Conservation (phyloP, 768 basidiomycete species). For the Boletus pseudo-olivaceus region DNA sequence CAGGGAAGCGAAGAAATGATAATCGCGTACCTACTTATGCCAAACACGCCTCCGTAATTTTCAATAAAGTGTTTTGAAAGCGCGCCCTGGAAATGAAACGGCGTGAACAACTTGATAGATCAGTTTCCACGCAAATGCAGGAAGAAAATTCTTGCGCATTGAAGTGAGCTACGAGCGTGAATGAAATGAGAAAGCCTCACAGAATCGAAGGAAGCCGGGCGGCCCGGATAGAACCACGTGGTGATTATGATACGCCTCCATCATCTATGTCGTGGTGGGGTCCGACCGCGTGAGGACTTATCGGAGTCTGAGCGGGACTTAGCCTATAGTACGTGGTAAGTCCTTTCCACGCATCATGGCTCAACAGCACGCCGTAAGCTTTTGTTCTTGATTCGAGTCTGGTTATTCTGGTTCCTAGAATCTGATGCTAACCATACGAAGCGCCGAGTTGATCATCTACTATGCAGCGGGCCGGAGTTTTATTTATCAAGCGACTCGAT, state of each 20-base stretch:
- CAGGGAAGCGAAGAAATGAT: not conserved
- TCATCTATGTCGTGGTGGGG: not conserved
- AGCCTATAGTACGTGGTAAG: not conserved
- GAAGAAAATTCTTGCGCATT: not conserved
- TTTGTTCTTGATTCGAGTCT: not conserved
- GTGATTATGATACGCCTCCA: not conserved
- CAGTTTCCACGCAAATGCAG: not conserved
- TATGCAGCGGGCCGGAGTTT: not conserved
- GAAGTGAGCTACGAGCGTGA: not conserved
- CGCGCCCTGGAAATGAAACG: not conserved
- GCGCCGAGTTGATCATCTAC: not conserved
- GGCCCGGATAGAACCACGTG: not conserved
- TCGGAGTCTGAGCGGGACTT: not conserved
- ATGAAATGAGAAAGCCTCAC: too few species aligned
- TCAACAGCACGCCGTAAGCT: not conserved
- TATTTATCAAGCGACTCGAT: too few species aligned
- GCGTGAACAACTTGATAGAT: too few species aligned
- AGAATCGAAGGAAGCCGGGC: too few species aligned
- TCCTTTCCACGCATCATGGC: not conserved
- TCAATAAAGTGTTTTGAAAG: not conserved
- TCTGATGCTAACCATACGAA: not conserved
- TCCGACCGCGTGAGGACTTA: too few species aligned
- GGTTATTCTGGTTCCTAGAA: not conserved
- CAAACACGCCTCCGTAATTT: not conserved
- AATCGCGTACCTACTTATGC: not conserved